Evolutionary conservation across 352 stramenopile species (phyloP), one percentile per base, ranked within the genome.

Genomic region (Globisporangium cederbergense): DNA sequence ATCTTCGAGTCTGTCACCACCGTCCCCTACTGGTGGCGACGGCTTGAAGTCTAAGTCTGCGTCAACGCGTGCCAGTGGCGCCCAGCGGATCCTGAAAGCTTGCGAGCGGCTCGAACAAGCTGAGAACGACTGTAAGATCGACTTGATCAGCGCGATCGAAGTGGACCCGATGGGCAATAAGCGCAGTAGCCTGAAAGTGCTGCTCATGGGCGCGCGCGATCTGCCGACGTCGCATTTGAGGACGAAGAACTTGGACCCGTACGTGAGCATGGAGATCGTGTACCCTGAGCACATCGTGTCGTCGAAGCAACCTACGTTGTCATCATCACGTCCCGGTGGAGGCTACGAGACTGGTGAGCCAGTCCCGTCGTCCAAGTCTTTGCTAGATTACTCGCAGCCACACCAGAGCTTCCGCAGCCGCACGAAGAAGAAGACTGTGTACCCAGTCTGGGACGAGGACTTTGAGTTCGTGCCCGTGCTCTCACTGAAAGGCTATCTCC

Each of bases 391-490:
- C 2, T 28, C 40, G 1, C 49, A 64, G 1, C 14, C 56, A 1
- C 70, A 32, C n/a, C 67, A 64, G 38, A 64, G 54, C 11, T 73
- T 86, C 18, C 85, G 83, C 25, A 94, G 79, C 22, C 73, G 73
- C 20, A 94, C 83, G 11, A 77, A 84, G 56, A 88, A 88, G 71
- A 83, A 88, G 64, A 91, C 70, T 46, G 70, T 91, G 67, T 94
- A 88, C 66, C 85, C 85, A 1, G 69, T 90, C 2, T 94, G 85
- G 85, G 79, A 94, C 5, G 83, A 94, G 67, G 77, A 86, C 10
- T 94, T 94, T 50, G 81, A 83, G 54, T 76, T 92, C 34, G 30
- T 67, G 30, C 79, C 80, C 0, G 74, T 92, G 25, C 55, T 86
- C n/a, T 88, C 81, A 2, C 61, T 94, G 7, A 85, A 81, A n/a